Percentiles rank a stretch among this genome's conserved stretches.
Conservation (phyloP, 2,329 filamentous ascomycete genomes). For the Colletotrichum lini region DNA sequence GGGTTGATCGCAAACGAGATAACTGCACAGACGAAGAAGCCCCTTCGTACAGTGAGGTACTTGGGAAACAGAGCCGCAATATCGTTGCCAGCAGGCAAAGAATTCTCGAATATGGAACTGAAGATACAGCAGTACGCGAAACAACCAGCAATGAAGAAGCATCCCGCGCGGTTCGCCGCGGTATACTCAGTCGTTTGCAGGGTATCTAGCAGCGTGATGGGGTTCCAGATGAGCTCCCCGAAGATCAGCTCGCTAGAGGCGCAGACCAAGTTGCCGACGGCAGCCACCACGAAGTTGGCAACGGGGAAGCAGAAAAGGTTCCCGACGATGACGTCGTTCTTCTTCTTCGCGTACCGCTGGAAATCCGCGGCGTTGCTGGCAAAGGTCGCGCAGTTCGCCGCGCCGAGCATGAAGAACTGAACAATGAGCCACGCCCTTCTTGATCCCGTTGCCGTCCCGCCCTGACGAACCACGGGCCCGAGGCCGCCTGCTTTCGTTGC, state of each 20-base stretch:
- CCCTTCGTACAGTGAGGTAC: conserved; percentile 56
- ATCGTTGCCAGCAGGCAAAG: conserved; percentile 58
- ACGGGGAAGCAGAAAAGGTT: conserved; percentile 59
- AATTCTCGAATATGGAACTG: conserved; percentile 60
- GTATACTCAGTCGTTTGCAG: conserved; percentile 53
- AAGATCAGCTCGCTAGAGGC: conserved; percentile 47
- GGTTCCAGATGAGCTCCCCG: conserved; percentile 46
- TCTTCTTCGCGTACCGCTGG: conserved; percentile 57
- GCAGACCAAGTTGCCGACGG: conserved; percentile 58
- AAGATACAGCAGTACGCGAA: conserved; percentile 61
- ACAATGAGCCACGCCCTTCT: conserved; percentile 55
- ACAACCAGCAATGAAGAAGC: conserved; percentile 57
- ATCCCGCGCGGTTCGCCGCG: conserved; percentile 53
- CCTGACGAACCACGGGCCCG: conserved; percentile 71
- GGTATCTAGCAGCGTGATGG: conserved; percentile 51
- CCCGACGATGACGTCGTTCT: conserved; percentile 57
- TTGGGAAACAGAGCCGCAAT: conserved; percentile 55
- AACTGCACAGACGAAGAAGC: conserved; percentile 55
- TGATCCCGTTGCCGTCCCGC: conserved; percentile 65
- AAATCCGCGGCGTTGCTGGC: conserved; percentile 60
- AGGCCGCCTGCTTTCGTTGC: conserved; percentile 86
- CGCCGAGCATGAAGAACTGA: conserved; percentile 54
- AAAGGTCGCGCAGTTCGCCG: conserved; percentile 54
- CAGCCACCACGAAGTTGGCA: conserved; percentile 53
- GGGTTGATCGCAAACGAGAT: conserved; percentile 56